Percentiles rank a stretch among this genome's conserved stretches.
These are phyloP conservation scores for Colletotrichum sansevieriae DNA, from an alignment of 2,329 filamentous ascomycete species.

Conservation along the genomic window DNA sequence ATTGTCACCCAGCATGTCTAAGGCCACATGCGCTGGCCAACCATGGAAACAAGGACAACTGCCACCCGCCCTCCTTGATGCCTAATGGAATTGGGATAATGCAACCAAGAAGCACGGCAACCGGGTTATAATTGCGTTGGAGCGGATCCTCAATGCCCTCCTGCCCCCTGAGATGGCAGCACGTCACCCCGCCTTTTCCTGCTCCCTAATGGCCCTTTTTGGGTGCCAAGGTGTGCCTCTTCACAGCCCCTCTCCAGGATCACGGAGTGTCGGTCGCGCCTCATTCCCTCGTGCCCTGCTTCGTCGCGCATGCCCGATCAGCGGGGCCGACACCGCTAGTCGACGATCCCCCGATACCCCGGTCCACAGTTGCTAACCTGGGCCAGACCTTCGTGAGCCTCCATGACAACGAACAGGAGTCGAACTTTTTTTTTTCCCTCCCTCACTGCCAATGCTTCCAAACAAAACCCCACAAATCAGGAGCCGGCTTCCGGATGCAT, in stretches of 20 bases:
- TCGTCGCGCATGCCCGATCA: conserved; percentile 25
- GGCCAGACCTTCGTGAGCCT: conserved; percentile 11
- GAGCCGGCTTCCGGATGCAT: conserved; percentile 21
- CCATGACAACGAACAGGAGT: conserved; percentile 11
- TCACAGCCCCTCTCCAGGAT: conserved; percentile 27
- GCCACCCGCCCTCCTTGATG: conserved; percentile 28
- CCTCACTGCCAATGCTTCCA: not conserved
- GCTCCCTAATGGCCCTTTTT: not conserved
- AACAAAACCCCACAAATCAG: conserved; percentile 9
- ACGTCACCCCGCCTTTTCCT: conserved; percentile 24
- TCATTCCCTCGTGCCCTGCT: conserved; percentile 29
- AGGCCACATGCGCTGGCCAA: conserved; percentile 31
- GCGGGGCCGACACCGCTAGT: conserved; percentile 36
- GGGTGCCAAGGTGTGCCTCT: not conserved
- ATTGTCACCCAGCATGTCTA: conserved; percentile 37
- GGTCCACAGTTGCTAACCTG: not conserved
- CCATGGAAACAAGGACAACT: conserved; percentile 30
- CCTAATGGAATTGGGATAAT: conserved; percentile 29
- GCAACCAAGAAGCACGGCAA: conserved; percentile 14
- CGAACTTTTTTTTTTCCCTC: not conserved
- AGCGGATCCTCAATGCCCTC: conserved; percentile 37
- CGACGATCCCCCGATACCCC: conserved; percentile 28
- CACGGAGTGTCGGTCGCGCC: conserved; percentile 27
- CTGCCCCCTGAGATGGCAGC: conserved; percentile 30
- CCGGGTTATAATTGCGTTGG: conserved; percentile 7